phyloP scores from a whole-genome alignment of 176 grass and related monocot species.

The Raddia distichophylla region DNA sequence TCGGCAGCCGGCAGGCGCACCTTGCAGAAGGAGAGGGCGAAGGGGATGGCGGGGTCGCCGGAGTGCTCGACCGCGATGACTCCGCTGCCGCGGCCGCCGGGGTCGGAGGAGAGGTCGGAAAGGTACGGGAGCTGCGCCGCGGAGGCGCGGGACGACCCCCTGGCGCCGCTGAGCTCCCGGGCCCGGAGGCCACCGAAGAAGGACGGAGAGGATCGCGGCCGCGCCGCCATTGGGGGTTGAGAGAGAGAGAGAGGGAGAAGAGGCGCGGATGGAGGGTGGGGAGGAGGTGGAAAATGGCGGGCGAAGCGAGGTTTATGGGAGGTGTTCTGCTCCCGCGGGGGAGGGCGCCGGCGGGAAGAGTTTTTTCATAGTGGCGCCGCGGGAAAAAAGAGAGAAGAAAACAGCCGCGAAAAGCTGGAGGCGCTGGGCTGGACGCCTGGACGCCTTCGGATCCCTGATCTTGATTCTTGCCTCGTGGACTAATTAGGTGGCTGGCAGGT shows the following conservation, averaged over 20 bases:
- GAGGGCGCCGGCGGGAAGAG: slow-evolving; percentile 53
- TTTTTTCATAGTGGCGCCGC: slow-evolving; percentile 49
- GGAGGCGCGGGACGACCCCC: not conserved
- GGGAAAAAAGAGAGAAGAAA: slow-evolving; percentile 9
- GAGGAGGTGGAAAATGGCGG: not conserved
- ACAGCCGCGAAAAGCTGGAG: slow-evolving; percentile 34
- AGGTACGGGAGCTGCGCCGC: slow-evolving; percentile 53
- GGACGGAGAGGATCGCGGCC: slow-evolving; percentile 41
- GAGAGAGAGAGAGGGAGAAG: not conserved
- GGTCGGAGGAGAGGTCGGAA: slow-evolving; percentile 76
- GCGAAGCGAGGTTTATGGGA: slow-evolving; percentile 41
- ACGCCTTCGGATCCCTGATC: too few relatives aligned
- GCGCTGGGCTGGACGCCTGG: not conserved
- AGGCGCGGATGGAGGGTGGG: slow-evolving; percentile 13
- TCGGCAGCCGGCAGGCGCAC: slow-evolving; percentile 21
- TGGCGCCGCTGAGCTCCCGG: slow-evolving; percentile 65
- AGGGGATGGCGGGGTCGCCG: slow-evolving; percentile 55
- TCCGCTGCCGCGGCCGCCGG: slow-evolving; percentile 53
- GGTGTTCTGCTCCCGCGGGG: slow-evolving; percentile 17
- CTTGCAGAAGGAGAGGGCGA: slow-evolving; percentile 91
- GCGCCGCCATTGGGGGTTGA: slow-evolving; percentile 47
- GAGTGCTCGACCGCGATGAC: slow-evolving; percentile 78
- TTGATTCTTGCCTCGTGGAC: not conserved
- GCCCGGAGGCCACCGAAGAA: slow-evolving; percentile 72
- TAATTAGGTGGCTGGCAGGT: not conserved